Evolutionary conservation across 495 filamentous ascomycete species (phyloP), one percentile per base, ranked within the genome.

Genomic region (Penicillium bovifimosum): DNA sequence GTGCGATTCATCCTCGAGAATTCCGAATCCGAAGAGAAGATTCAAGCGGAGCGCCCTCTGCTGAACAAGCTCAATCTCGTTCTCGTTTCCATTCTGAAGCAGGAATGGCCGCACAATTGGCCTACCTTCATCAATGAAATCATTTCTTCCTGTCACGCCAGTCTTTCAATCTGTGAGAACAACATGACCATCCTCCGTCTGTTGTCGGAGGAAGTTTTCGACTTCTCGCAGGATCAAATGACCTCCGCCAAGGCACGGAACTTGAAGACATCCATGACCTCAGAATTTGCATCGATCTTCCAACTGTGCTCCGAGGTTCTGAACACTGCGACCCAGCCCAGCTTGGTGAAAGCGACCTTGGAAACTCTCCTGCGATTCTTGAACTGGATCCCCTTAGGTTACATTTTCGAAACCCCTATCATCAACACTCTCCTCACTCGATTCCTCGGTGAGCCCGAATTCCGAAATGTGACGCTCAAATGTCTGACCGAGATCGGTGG

Each of bases 81-180:
- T 18, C 85, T 99, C 47, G 89, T 99, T 56, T 95, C 90, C 32
- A 93, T 99, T 50, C 73, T 99, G 61, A 99, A 99, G 76, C 93
- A 99, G 71, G 93, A 99, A 70, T 99, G 93, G 93, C 93, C 93
- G n/a, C 92, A 96, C 67, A 93, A 97, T 75, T 99, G 93, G 93
- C 93, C 95, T 8, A 96, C 90, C 7, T 99, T 99, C 70, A 96
- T 97, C 80, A 97, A 96, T 71, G 93, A 99, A 78, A 97, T 99
- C 65, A 90, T 97, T 59, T 86, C 88, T 9, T 95, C 92, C 26
- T 96, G 91, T 66, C 90, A 91, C 61, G 89, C 87, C 50, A 96
- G 88, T 69, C 79, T 97, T 28, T 91, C 93, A 2, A 92, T 97
- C 61, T 99, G 93, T 76, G 93, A 99, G 74, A 99, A 99, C 75